phyloP scores from a whole-genome alignment of 768 basidiomycete species.

The Clitopilus hobsonii region DNA sequence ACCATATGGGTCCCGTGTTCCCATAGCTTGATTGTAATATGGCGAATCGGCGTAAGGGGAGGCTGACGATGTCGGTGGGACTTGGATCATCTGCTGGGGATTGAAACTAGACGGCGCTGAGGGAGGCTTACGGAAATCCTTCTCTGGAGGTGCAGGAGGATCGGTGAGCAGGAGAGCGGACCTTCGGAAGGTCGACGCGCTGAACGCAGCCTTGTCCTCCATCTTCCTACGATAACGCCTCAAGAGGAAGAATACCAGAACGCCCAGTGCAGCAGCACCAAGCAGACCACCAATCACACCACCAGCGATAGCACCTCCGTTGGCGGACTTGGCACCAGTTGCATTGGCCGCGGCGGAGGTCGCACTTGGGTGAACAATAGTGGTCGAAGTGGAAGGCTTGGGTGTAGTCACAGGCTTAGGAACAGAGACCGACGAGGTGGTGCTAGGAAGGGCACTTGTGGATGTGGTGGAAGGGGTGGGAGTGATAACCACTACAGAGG shows the following conservation, averaged over 20 bases:
- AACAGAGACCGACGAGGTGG: too few relatives aligned
- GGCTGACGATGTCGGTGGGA: background rate
- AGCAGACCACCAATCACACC: background rate
- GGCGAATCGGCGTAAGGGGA: conserved; percentile 8
- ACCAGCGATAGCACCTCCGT: background rate
- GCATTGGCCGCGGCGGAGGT: background rate
- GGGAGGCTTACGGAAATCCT: background rate
- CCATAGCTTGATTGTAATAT: conserved; percentile 9
- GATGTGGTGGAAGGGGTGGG: background rate
- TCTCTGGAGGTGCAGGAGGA: conserved; percentile 10
- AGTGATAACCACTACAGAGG: background rate
- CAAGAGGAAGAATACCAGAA: background rate
- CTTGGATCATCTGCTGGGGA: background rate
- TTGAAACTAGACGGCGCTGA: background rate
- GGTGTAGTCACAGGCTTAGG: background rate
- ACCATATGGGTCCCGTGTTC: conserved; percentile 11
- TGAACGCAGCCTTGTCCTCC: conserved; percentile 36
- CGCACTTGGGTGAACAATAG: background rate
- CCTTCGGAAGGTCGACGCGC: conserved; percentile 46
- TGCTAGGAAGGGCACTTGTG: background rate
- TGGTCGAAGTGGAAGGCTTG: background rate
- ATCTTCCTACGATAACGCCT: conserved; percentile 25
- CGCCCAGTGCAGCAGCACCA: background rate
- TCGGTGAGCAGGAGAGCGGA: conserved; percentile 39
- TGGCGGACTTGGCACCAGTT: background rate